These are phyloP conservation scores for Hemerocallis citrina DNA, from an alignment of 106 monocot species.

Conservation along the genomic window DNA sequence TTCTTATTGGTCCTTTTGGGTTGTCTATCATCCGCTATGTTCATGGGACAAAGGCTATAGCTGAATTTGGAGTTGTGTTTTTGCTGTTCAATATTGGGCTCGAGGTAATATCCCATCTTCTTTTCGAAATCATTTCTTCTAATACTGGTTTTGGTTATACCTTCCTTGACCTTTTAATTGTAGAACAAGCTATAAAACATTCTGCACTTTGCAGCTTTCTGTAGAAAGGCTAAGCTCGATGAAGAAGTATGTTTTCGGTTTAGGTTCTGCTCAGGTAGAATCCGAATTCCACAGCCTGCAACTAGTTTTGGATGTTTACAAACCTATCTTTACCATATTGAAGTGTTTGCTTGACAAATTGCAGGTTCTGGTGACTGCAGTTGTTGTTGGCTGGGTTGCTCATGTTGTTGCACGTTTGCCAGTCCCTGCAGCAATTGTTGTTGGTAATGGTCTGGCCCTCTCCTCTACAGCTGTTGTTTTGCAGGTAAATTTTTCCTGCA, in stretches of 20 bases:
- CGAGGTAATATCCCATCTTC: slow-evolving; percentile 54
- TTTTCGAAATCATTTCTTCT: neutral
- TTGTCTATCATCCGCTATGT: slow-evolving; percentile 77
- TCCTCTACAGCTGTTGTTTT: slow-evolving; percentile 97
- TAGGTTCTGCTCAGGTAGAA: slow-evolving; percentile 92
- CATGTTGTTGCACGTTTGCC: slow-evolving; percentile 49
- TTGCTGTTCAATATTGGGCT: slow-evolving; percentile 96
- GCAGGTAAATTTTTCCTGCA: slow-evolving; percentile 40
- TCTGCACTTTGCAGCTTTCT: slow-evolving; percentile 66
- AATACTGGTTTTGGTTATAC: neutral
- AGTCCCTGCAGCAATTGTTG: slow-evolving; percentile 90
- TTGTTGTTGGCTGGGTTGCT: slow-evolving; percentile 58
- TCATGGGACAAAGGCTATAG: slow-evolving; percentile 97
- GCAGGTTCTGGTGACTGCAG: slow-evolving; percentile 86
- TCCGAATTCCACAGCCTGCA: slow-evolving; percentile 4
- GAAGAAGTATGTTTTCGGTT: slow-evolving; percentile 99
- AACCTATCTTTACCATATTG: neutral
- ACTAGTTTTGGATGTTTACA: neutral
- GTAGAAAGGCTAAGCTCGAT: slow-evolving; percentile 98
- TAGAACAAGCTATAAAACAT: slow-evolving; percentile 1
- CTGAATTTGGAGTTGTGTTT: slow-evolving; percentile 99
- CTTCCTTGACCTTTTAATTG: slow-evolving; percentile 1
- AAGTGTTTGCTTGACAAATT: slow-evolving; percentile 10
- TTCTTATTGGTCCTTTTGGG: slow-evolving; percentile 95
- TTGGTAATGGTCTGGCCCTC: slow-evolving; percentile 94